A percentile compares a stretch with the other conserved stretches of the same genome.
These are phyloP conservation scores for Rhynchospora pubera DNA, from an alignment of 176 grass and related monocot genomes.

Conservation along the genomic window DNA sequence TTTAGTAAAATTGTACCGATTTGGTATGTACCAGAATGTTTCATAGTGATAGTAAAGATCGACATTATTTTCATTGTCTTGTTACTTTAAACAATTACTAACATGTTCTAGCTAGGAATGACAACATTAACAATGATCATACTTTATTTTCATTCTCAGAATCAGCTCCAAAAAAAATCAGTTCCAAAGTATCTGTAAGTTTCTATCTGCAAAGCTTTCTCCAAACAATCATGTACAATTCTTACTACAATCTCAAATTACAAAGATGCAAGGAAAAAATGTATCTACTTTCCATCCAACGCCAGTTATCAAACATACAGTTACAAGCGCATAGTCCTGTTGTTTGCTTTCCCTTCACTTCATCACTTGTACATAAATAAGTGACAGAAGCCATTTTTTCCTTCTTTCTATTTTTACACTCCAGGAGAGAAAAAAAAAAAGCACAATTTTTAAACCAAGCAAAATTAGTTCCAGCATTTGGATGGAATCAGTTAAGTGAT, in stretches of 20 bases:
- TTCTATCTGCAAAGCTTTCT: not conserved
- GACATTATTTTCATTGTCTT: no score
- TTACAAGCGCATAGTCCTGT: not conserved
- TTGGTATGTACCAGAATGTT: no score
- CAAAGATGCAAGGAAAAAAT: not conserved
- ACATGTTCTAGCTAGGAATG: no score
- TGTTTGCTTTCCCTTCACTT: not conserved
- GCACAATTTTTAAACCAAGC: no score
- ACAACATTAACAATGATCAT: no score
- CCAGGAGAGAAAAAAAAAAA: not conserved
- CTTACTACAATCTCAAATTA: not conserved
- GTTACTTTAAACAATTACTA: no score
- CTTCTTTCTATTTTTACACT: not conserved
- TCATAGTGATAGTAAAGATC: no score
- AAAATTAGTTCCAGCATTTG: not conserved
- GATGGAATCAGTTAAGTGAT: not conserved
- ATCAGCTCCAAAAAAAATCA: no score
- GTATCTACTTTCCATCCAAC: not conserved
- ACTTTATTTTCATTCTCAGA: no score
- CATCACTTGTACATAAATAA: not conserved
- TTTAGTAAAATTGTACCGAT: no score
- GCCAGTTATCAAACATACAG: not conserved
- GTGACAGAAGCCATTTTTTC: not conserved
- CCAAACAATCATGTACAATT: not conserved
- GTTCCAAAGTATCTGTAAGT: no score